Evolutionary conservation across 2,329 filamentous ascomycete genomes (phyloP).

Genomic region (Aspergillus tanneri): DNA sequence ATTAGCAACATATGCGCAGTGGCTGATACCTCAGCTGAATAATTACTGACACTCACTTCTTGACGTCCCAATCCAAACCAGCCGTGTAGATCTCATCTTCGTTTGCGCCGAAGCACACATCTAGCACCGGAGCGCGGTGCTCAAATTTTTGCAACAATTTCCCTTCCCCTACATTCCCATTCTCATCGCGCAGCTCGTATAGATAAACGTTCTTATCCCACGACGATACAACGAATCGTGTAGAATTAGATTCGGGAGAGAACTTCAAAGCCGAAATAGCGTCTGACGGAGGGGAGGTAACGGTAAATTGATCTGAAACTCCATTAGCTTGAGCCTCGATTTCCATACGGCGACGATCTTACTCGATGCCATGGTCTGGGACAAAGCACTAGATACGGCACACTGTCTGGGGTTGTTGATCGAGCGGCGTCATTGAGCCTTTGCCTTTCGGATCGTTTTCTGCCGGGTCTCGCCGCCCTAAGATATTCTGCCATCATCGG

Average conservation of each 20-base stretch:
- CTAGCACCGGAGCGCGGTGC: slow-evolving; percentile 80
- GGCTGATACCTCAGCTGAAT: background rate
- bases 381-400: slow-evolving; percentile 8
- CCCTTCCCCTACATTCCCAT: slow-evolving; percentile 56
- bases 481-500: slow-evolving; percentile 24
- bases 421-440: slow-evolving; percentile 26
- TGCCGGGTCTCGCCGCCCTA: slow-evolving; percentile 33
- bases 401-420: slow-evolving; percentile 22
- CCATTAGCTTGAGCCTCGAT: slow-evolving; percentile 5
- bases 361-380: slow-evolving; percentile 45
- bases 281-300: slow-evolving; percentile 78
- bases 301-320: slow-evolving; percentile 68
- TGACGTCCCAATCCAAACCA: slow-evolving; percentile 83
- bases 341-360: slow-evolving; percentile 16
- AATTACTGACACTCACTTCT: slow-evolving; percentile 54
- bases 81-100: slow-evolving; percentile 83
- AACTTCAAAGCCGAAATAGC: slow-evolving; percentile 85
- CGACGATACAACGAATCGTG: slow-evolving; percentile 81
- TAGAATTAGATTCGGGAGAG: slow-evolving; percentile 70
- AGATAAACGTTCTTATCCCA: slow-evolving; percentile 93
- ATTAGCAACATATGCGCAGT: slow-evolving; percentile 9
- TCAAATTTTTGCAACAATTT: slow-evolving; percentile 71
- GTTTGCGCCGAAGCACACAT: slow-evolving; percentile 83
- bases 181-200: slow-evolving; percentile 68
- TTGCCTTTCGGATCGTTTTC: slow-evolving; percentile 31